Conservation (phyloP, 2,329 filamentous ascomycete genomes). For the Fusarium sp. region DNA sequence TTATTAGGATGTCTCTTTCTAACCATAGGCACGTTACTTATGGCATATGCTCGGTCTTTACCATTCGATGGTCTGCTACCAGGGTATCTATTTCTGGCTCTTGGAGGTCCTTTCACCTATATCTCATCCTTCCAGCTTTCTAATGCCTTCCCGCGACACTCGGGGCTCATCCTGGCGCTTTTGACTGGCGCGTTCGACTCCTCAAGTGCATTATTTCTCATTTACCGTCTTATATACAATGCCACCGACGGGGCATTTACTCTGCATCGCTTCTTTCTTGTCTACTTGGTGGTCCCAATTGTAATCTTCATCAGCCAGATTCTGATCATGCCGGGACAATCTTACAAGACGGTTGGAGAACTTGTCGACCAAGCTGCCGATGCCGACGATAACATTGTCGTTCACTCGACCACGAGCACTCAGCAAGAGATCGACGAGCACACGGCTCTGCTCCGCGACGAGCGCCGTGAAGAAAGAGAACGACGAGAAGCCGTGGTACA, state of each 20-base stretch:
- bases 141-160: slow-evolving; percentile 82
- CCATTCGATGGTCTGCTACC: slow-evolving; percentile 78
- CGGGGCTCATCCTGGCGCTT: slow-evolving; percentile 82
- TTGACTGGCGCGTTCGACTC: slow-evolving; percentile 87
- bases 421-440: slow-evolving; percentile 64
- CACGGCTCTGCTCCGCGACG: slow-evolving; percentile 65
- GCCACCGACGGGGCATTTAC: slow-evolving; percentile 66
- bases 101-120: slow-evolving; percentile 85
- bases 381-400: slow-evolving; percentile 49
- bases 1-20: slow-evolving; percentile 77
- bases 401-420: slow-evolving; percentile 43
- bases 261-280: slow-evolving; percentile 76
- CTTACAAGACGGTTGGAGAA: slow-evolving; percentile 88
- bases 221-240: slow-evolving; percentile 79
- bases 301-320: slow-evolving; percentile 76
- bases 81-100: slow-evolving; percentile 80
- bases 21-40: slow-evolving; percentile 74
- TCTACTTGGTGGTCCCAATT: slow-evolving; percentile 77
- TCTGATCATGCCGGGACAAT: slow-evolving; percentile 77
- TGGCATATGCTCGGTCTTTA: slow-evolving; percentile 71
- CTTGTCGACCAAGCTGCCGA: slow-evolving; percentile 79
- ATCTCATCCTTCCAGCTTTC: slow-evolving; percentile 87
- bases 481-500: slow-evolving; percentile 72
- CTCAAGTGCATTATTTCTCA: slow-evolving; percentile 80
- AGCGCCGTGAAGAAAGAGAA: slow-evolving; percentile 69